phyloP scores from a whole-genome alignment of 306 rosid genomes.

The Dryas alaskensis region DNA sequence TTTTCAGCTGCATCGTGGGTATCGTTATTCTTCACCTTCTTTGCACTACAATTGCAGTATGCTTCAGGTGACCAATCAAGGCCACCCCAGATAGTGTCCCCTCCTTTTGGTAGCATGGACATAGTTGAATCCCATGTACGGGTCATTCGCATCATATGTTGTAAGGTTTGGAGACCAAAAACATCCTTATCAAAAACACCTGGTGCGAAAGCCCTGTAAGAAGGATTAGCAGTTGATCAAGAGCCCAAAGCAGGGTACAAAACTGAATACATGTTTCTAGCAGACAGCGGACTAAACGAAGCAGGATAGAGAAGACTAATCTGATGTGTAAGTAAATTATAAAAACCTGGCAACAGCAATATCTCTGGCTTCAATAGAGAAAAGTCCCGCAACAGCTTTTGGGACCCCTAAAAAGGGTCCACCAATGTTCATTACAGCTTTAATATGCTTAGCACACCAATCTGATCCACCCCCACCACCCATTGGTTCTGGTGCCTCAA shows the following conservation, averaged over 20 bases:
- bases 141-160: constrained; percentile 81
- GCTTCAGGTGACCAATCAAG: constrained; percentile 87
- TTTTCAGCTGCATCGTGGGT: constrained; percentile 28
- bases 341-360: constrained; percentile 80
- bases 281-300: neutral
- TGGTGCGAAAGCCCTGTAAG: constrained; percentile 70
- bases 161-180: constrained; percentile 68
- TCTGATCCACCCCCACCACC: constrained; percentile 87
- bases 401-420: constrained; percentile 90
- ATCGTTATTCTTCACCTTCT: constrained; percentile 54
- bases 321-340: neutral
- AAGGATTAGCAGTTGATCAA: constrained; percentile 31
- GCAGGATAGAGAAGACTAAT: neutral
- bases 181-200: constrained; percentile 77
- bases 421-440: constrained; percentile 74
- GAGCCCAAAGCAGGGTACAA: neutral
- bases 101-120: constrained; percentile 92
- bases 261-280: neutral
- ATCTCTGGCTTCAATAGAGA: constrained; percentile 78
- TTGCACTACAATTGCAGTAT: constrained; percentile 43
- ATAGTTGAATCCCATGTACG: constrained; percentile 90
- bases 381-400: constrained; percentile 72
- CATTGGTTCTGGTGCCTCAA: constrained; percentile 72
- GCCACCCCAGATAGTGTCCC: constrained; percentile 80
- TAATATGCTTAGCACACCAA: constrained; percentile 84